These are phyloP conservation scores for Alternaria consortialis DNA, from an alignment of 2,329 filamentous ascomycete species.

Conservation along the genomic window DNA sequence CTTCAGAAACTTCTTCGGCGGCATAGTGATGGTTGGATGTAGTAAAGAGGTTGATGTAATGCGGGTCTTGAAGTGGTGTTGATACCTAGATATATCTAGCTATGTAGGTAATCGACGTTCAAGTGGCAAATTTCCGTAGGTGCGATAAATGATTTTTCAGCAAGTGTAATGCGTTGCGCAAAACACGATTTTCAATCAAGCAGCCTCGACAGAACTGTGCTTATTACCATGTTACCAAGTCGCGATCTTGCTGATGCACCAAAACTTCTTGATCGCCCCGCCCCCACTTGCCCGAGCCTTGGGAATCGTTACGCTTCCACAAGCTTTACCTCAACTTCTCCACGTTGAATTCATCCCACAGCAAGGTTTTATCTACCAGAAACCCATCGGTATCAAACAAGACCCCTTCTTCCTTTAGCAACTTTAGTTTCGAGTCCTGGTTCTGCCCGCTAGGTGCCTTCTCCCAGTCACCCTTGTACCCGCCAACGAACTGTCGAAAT, in stretches of 20 bases:
- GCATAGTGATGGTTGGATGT: conserved; percentile 24
- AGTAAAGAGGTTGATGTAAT: not conserved
- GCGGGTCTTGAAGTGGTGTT: conserved; percentile 2
- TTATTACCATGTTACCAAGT: not conserved
- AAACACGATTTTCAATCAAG: not conserved
- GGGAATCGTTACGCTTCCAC: not conserved
- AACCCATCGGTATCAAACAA: conserved; percentile 67
- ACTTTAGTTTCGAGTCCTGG: conserved; percentile 68
- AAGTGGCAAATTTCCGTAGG: conserved; percentile 14
- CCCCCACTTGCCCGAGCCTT: conserved; percentile 25
- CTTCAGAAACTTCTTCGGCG: conserved; percentile 44
- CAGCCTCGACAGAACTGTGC: not conserved
- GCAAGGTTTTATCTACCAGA: conserved; percentile 60
- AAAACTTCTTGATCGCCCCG: conserved; percentile 28
- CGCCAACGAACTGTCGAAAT: conserved; percentile 61
- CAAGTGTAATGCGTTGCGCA: not conserved
- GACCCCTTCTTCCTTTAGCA: conserved; percentile 72
- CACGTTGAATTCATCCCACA: conserved; percentile 57
- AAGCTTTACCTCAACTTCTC: conserved; percentile 31
- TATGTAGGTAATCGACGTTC: not conserved
- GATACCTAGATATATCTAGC: not conserved
- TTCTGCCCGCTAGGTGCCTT: conserved; percentile 69
- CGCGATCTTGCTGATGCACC: conserved; percentile 1
- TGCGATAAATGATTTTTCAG: conserved; percentile 4
- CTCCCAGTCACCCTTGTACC: conserved; percentile 74